Conservation (phyloP, 208 protist species). For the Leptomonas seymouri region DNA sequence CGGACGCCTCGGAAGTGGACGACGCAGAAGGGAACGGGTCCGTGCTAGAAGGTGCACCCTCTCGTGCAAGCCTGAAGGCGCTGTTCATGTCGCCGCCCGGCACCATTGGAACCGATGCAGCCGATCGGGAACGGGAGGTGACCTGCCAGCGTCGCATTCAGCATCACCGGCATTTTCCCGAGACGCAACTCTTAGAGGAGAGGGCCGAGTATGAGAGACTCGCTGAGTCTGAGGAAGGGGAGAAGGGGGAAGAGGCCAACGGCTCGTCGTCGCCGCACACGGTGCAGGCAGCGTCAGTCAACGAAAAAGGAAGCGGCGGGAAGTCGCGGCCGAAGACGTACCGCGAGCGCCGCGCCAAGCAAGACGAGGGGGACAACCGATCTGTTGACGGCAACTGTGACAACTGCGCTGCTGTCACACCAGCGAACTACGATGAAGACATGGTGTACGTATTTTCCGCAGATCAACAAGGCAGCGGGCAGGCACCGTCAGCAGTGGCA, state of each 20-base stretch:
- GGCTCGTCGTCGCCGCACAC: not conserved
- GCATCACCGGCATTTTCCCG: slow-evolving; percentile 26
- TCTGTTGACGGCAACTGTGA: slow-evolving; percentile 19
- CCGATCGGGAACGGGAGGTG: slow-evolving; percentile 6
- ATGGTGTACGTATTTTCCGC: slow-evolving; percentile 4
- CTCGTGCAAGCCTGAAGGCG: slow-evolving; percentile 5
- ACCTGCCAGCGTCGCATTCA: slow-evolving; percentile 15
- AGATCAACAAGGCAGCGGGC: not conserved
- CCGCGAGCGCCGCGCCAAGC: slow-evolving; percentile 13
- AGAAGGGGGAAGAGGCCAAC: not conserved
- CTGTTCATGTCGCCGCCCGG: slow-evolving; percentile 18
- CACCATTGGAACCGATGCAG: slow-evolving; percentile 5
- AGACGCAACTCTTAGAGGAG: slow-evolving; percentile 20
- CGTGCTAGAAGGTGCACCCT: not conserved
- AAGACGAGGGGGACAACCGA: slow-evolving; percentile 20
- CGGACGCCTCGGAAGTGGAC: not conserved
- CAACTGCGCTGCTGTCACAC: no score
- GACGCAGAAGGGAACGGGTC: not conserved
- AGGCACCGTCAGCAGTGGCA: not conserved
- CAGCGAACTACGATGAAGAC: not conserved
- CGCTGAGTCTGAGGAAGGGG: not conserved
- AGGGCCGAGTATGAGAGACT: slow-evolving; percentile 18
- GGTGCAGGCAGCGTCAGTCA: not conserved
- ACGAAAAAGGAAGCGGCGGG: not conserved
- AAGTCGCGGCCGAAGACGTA: slow-evolving; percentile 4